These are phyloP conservation scores for Botrytis cinerea DNA, from an alignment of 2,329 filamentous ascomycete species.

Conservation along the genomic window DNA sequence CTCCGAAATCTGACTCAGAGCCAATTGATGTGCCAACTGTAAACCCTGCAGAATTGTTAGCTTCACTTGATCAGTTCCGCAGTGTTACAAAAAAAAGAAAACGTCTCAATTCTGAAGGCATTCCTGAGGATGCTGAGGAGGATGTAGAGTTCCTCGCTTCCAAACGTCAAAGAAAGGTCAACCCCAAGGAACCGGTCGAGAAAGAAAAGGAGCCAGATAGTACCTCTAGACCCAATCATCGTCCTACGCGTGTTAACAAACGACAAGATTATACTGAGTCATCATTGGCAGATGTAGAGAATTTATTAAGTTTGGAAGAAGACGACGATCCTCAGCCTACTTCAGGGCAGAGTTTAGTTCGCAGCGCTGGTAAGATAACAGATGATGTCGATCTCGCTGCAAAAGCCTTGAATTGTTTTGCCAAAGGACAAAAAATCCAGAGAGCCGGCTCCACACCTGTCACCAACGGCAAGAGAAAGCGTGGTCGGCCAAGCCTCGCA, in stretches of 20 bases:
- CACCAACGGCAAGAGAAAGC: conserved; percentile 28
- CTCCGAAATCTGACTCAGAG: conserved; percentile 31
- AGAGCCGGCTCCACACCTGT: background rate
- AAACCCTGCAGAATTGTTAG: conserved; percentile 34
- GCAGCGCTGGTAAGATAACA: conserved; percentile 17
- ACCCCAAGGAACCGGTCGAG: conserved; percentile 27
- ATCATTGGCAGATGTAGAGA: conserved; percentile 32
- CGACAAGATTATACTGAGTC: conserved; percentile 35
- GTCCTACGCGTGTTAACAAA: conserved; percentile 29
- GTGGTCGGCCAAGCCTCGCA: conserved; percentile 23
- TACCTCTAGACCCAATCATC: conserved; percentile 26
- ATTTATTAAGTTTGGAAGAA: conserved; percentile 19
- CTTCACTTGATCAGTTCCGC: conserved; percentile 26
- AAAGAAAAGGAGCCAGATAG: conserved; percentile 8
- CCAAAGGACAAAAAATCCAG: conserved; percentile 22
- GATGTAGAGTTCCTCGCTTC: conserved; percentile 38
- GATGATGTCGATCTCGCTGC: conserved; percentile 32
- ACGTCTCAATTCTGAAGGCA: conserved; percentile 25
- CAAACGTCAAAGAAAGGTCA: conserved; percentile 33
- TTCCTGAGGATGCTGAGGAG: conserved; percentile 29
- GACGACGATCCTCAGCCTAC: background rate
- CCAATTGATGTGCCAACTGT: conserved; percentile 28
- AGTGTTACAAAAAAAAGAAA: conserved; percentile 34
- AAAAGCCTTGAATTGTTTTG: conserved; percentile 31
- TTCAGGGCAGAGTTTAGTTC: conserved; percentile 14